A percentile compares a stretch with the other conserved stretches of the same genome.
Evolutionary conservation across 208 protist species (phyloP).

Genomic region (Trypanosoma theileri): DNA sequence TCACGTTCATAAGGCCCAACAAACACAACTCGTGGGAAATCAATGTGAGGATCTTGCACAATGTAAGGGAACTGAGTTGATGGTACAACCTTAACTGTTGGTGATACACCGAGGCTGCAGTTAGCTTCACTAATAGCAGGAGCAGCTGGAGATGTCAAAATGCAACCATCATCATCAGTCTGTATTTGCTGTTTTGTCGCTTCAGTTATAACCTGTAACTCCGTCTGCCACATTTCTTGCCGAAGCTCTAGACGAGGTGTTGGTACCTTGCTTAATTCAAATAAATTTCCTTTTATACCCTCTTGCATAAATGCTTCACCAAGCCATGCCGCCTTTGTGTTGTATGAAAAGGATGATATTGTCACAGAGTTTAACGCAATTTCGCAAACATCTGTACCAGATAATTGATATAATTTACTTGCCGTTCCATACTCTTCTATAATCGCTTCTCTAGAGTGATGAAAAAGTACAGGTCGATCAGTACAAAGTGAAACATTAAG

Average conservation of each 20-base stretch:
- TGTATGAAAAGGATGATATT: conserved; percentile 74
- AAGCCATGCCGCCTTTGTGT: conserved; percentile 57
- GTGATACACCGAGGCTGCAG: neutral
- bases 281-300: conserved; percentile 53
- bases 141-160: neutral
- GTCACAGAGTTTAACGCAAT: conserved; percentile 83
- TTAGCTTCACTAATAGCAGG: neutral
- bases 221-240: conserved; percentile 63
- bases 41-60: conserved; percentile 59
- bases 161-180: conserved; percentile 3
- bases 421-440: conserved; percentile 87
- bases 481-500: conserved; percentile 97
- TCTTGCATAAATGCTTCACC: conserved; percentile 64
- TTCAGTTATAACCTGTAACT: conserved; percentile 34
- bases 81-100: neutral
- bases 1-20: conserved; percentile 70
- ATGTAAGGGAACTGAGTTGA: conserved; percentile 46
- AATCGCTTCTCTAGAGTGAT: conserved; percentile 90
- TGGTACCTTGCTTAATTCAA: conserved; percentile 69
- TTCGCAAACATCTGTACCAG: conserved; percentile 81
- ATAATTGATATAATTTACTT: conserved; percentile 66
- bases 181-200: conserved; percentile 11
- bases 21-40: conserved; percentile 68
- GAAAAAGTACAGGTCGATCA: conserved; percentile 89
- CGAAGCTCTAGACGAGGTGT: conserved; percentile 73